Percentiles rank a stretch among this genome's conserved stretches.
phyloP scores from a whole-genome alignment of 208 protist genomes.

The Trypanosoma rangeli region DNA sequence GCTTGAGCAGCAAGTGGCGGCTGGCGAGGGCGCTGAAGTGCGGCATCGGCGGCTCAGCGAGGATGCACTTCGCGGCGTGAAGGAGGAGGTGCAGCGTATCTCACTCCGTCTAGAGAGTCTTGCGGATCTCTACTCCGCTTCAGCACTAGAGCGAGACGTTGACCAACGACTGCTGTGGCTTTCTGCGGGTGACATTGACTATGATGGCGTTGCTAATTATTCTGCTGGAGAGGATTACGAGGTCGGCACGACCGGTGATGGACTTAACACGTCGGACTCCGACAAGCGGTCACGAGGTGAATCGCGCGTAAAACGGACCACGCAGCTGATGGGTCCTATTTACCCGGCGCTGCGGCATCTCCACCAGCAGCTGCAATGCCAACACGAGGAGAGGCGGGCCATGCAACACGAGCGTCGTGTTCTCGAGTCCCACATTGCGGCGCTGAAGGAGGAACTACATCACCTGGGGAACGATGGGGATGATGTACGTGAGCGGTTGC shows the following conservation, averaged over 20 bases:
- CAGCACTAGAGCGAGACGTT: neutral
- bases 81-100: constrained; percentile 14
- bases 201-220: neutral
- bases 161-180: neutral
- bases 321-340: constrained; percentile 10
- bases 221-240: neutral
- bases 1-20: constrained; percentile 28
- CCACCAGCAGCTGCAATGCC: constrained; percentile 16
- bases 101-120: constrained; percentile 9
- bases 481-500: constrained; percentile 17
- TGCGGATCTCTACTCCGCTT: neutral
- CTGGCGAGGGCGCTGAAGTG: constrained; percentile 15
- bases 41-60: constrained; percentile 19
- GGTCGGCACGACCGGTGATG: neutral
- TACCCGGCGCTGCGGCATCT: constrained; percentile 12
- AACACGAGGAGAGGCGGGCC: constrained; percentile 10
- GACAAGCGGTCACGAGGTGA: neutral
- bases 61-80: constrained; percentile 1
- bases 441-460: constrained; percentile 24
- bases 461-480: constrained; percentile 21
- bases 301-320: neutral
- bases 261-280: constrained; percentile 22
- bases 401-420: constrained; percentile 14
- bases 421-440: constrained; percentile 25
- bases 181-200: neutral